A percentile compares a stretch with the other conserved stretches of the same genome.
Evolutionary conservation across 1,284 basidiomycete genomes (phyloP).

Genomic region (Trichosporon coremiiforme): DNA sequence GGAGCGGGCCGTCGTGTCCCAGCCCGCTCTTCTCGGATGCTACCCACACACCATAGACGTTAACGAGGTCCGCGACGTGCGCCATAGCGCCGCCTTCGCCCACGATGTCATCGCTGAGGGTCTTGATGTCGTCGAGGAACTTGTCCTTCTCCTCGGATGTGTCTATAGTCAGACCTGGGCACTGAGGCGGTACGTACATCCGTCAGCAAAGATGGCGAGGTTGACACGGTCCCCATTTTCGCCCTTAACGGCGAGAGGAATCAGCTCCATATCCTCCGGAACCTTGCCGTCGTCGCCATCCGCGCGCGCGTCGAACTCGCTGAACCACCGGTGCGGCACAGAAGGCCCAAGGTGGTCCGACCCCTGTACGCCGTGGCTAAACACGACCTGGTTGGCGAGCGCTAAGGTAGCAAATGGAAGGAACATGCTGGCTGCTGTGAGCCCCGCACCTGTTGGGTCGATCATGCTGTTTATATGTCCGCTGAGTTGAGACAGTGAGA

Average conservation of each 20-base stretch:
- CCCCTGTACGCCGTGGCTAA: constrained; percentile 1
- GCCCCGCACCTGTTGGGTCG: background rate
- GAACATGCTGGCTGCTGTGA: constrained; percentile 6
- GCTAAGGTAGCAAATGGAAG: background rate
- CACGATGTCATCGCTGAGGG: constrained; percentile 70
- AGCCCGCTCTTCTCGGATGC: constrained; percentile 71
- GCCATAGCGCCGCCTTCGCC: constrained; percentile 70
- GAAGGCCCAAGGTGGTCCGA: background rate
- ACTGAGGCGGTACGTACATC: constrained; percentile 63
- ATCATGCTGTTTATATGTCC: background rate
- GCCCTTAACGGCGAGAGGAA: constrained; percentile 67
- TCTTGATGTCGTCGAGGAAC: constrained; percentile 69
- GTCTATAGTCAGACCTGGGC: constrained; percentile 59
- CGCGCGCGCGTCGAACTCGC: background rate
- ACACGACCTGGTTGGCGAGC: constrained; percentile 8
- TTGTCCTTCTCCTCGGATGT: constrained; percentile 64
- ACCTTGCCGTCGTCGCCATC: constrained; percentile 3
- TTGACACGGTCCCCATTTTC: constrained; percentile 68
- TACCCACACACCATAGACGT: constrained; percentile 79
- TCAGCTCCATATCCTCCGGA: constrained; percentile 59
- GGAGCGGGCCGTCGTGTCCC: constrained; percentile 67
- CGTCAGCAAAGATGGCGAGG: constrained; percentile 78
- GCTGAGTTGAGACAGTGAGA: background rate
- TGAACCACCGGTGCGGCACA: constrained; percentile 13
- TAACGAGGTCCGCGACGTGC: constrained; percentile 72